Evolutionary conservation across 305 asterid genomes (phyloP), one percentile per base, ranked within the genome.

Genomic region (Solanum aculeatissimum): DNA sequence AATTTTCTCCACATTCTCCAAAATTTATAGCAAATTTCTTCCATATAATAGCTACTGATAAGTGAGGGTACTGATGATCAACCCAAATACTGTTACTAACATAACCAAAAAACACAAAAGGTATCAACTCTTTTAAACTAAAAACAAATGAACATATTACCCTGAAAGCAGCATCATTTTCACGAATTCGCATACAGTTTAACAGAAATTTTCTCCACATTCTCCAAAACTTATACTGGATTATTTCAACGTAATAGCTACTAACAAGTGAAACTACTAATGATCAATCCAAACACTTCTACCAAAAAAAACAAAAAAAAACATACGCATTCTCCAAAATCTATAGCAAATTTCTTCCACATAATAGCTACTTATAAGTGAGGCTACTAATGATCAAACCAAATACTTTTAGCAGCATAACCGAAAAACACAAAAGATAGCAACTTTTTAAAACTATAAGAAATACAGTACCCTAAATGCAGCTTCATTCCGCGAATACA

Each of bases 401-500:
- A 7, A 71, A 71, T 5, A 71, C 35, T 71, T 40, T 42, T 71
- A 71, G 11, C 79, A 42, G 42, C 32, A n/a, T 42, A 70, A 43
- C 13, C 10, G 27, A 7, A 43, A 38, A 27, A 49, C 38, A 71
- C 7, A 63, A 63, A 35, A 35, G 40, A 35, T 35, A 35, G 40
- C 40, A 35, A 38, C 25, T 18, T 3, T 35, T 35, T n/a, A 2
- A 77, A 32, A 18, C 27, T 75, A 53, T 10, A 18, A 29, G 32
- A 25, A 29, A 78, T 4, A 18, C 2, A 58, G 88, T 91, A 95
- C 40, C 40, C 40, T 35, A 35, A 91, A 96, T 49, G 97, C 95
- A 3, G 95, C 85, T 71, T 96, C 98, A 35, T 96, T 87, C 95
- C 95, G 9, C 97, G 94, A 88, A 95, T 95, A 57, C 94, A 88